Evolutionary conservation across 225 moss, liverwort and hornwort species (phyloP).

Genomic region (Polytrichum commune): DNA sequence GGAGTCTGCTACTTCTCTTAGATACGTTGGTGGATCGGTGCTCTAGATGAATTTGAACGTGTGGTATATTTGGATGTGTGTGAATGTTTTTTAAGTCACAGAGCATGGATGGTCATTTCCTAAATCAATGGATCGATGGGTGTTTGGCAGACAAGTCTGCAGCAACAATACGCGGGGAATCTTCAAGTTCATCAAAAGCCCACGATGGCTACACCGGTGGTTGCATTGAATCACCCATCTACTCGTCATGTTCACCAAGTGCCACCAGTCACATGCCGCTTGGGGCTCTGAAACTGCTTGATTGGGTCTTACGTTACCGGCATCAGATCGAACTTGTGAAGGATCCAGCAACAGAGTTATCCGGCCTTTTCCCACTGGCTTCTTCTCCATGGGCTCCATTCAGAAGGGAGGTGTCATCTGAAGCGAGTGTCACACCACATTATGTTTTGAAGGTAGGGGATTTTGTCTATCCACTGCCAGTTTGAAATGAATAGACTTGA

Average conservation of each 20-base stretch:
- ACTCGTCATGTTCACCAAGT: slow-evolving; percentile 10
- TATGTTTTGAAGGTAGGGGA: slow-evolving; percentile 41
- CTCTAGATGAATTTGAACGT: too few relatives aligned
- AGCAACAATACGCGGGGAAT: background rate
- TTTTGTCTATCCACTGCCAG: background rate
- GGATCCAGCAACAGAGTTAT: slow-evolving; percentile 25
- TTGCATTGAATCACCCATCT: slow-evolving; percentile 3
- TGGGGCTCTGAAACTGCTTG: slow-evolving; percentile 37
- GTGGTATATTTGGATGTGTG: too few relatives aligned
- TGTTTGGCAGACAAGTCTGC: background rate
- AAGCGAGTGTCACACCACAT: slow-evolving; percentile 28
- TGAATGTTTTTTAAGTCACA: too few relatives aligned
- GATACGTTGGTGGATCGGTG: too few relatives aligned
- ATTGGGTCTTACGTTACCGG: slow-evolving; percentile 53
- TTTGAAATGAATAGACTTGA: background rate
- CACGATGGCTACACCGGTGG: slow-evolving; percentile 9
- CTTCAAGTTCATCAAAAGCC: slow-evolving; percentile 9
- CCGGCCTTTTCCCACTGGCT: slow-evolving; percentile 19
- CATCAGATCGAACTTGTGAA: slow-evolving; percentile 39
- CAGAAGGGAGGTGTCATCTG: slow-evolving; percentile 19
- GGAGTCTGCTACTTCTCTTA: too few relatives aligned
- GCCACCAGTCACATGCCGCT: slow-evolving; percentile 31
- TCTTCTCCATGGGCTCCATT: slow-evolving; percentile 32
- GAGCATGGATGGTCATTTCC: too few relatives aligned
- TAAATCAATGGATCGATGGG: background rate